Base-by-base conservation (phyloP, 2,329 filamentous ascomycete species). In the Escovopsis weberi region DNA sequence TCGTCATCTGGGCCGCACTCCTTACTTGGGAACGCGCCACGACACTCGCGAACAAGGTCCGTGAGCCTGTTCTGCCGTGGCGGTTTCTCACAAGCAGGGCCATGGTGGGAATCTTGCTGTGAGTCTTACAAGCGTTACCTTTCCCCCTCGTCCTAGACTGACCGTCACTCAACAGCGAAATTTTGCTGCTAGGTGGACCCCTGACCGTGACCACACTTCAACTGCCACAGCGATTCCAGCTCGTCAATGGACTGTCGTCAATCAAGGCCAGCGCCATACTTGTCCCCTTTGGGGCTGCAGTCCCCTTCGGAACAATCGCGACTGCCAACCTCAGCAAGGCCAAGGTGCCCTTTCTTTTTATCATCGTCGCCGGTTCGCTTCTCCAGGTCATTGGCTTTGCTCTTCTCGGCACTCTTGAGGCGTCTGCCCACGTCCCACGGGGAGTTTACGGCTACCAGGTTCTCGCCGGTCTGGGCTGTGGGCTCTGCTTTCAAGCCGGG, bases 141-240 rank as follows among this genome's bases (percentile, higher is more conserved):
- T 28, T 30, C 6, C 40, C 40, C 4, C 4, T 3, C 3, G n/a
- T 12, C 34, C 6, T 36, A 5, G 6, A 18, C 34, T 36, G n/a
- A 36, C 12, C 8, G n/a, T 36, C 34, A 10, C n/a, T n/a, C n/a
- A 26, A 6, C 9, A 37, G 35, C 8, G 35, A 23, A 4, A 37
- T 37, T 3, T 12, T 37, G 18, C 6, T 37, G 35, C 35, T 42
- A 4, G 44, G 46, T 7, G 45, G 42, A 5, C 36, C 43, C 4
- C 38, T 48, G 15, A 39, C 32, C 6, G 43, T 46, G 2, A 43
- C 42, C 10, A 40, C 38, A 3, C 45, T 50, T 15, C 46, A 49
- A 32, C 30, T 54, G 1, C 48, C 50, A 0, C 48, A 53, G 36
- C 40, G 48, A 10, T 52, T 54, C 15, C 50, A 54, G 34, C 41